These are phyloP conservation scores for Chloropicon primus DNA, from an alignment of 139 green algal species.

Conservation along the genomic window DNA sequence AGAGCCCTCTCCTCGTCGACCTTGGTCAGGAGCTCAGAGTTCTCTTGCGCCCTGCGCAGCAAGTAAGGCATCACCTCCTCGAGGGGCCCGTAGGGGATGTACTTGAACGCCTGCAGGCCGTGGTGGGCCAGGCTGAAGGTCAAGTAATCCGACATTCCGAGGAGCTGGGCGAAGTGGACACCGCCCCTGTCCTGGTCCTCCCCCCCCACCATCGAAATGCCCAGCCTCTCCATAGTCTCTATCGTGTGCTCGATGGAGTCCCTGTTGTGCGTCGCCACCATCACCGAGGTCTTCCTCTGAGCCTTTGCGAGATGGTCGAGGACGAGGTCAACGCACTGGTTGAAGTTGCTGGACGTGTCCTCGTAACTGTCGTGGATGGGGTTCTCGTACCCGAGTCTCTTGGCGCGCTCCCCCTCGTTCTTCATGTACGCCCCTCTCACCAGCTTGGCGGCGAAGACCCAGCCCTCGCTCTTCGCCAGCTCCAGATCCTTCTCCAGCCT, in stretches of 20 bases:
- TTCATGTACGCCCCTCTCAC: slow-evolving; percentile 58
- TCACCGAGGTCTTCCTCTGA: slow-evolving; percentile 35
- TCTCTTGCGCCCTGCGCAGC: slow-evolving; percentile 57
- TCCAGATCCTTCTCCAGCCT: slow-evolving; percentile 53
- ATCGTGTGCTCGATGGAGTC: slow-evolving; percentile 48
- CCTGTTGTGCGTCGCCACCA: slow-evolving; percentile 63
- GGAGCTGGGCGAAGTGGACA: slow-evolving; percentile 79
- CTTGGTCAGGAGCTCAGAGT: slow-evolving; percentile 13
- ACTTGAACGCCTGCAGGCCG: slow-evolving; percentile 48
- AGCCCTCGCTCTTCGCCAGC: slow-evolving; percentile 33
- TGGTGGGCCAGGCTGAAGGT: slow-evolving; percentile 44
- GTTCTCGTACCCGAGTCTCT: slow-evolving; percentile 29
- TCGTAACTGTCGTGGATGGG: slow-evolving; percentile 55
- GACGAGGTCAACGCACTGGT: slow-evolving; percentile 26
- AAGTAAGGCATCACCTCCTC: slow-evolving; percentile 63
- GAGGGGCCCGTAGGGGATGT: slow-evolving; percentile 57
- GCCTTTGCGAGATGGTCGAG: slow-evolving; percentile 16
- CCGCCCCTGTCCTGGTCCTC: not conserved
- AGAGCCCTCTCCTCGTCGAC: not conserved
- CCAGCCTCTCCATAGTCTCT: slow-evolving; percentile 33
- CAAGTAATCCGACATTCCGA: slow-evolving; percentile 83
- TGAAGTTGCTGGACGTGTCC: slow-evolving; percentile 59
- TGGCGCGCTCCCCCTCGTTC: slow-evolving; percentile 48
- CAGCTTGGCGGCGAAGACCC: slow-evolving; percentile 48
- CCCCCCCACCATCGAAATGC: slow-evolving; percentile 24